Evolutionary conservation across 208 protist genomes (phyloP), one percentile per base, ranked within the genome.

Genomic region (Trypanosoma conorhini): DNA sequence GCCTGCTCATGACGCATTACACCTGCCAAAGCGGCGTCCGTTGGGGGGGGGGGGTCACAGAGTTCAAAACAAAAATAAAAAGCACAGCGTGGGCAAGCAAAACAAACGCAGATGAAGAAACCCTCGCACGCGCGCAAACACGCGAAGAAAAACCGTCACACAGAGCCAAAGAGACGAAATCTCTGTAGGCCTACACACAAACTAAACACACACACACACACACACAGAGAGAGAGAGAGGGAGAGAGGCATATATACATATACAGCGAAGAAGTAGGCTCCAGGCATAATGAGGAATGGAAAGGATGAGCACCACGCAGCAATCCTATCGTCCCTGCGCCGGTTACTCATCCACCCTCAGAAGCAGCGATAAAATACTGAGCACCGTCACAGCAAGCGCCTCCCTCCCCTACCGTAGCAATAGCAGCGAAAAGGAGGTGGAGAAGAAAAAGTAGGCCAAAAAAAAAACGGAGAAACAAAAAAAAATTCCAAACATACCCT

Each of bases 31-130:
- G 50, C 26, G 5, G 15, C 5, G 42, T 46, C 9, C 42, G 15
- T 46, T 46, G 8, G 42, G 5, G 9, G 8, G 13, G 17, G 17
- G 17, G 3, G 3, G 13, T 46, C 21, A 35, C 30, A 35, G 7
- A 33, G 48, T 62, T 52, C 62, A 57, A 70, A 46, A 60, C 15
- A 63, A 48, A 63, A 48, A 72, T 21, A 64, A 55, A 66, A 30
- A 59, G n/a, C 12, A 55, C 51, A 70, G 77, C 17, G 28, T 56
- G 62, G 62, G n/a, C 33, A 50, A 54, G 22, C 9, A 50, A 70
- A 70, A 71, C 33, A 48, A 71, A 56, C 51, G 12, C 38, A 33
- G 30, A 38, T 1, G 35, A 56, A 33, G 38, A 66, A 15, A 24
- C 10, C 3, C 17, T 31, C 26, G 3, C 52, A 44, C 46, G 15